Evolutionary conservation across 139 green algal genomes (phyloP).

Genomic region (Eudorina sp.): DNA sequence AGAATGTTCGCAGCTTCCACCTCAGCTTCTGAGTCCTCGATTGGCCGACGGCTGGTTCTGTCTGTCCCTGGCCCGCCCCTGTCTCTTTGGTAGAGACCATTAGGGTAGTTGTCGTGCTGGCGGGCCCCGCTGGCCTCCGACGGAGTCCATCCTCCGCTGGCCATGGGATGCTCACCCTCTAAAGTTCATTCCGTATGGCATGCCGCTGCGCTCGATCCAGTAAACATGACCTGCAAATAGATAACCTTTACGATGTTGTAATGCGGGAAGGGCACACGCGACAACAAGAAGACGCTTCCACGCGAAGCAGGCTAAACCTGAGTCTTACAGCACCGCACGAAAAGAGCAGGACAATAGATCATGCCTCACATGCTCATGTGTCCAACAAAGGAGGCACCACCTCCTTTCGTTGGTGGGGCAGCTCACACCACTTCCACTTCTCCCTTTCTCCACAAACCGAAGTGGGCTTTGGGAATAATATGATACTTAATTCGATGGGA

Average conservation of each 20-base stretch:
- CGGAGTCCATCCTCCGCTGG: constrained; percentile 19
- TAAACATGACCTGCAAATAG: not conserved
- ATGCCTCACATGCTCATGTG: too few relatives aligned
- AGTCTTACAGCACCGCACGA: too few relatives aligned
- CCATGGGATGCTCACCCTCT: not conserved
- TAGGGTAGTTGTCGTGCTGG: not conserved
- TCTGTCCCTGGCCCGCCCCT: not conserved
- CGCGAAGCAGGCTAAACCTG: too few relatives aligned
- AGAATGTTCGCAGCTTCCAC: constrained; percentile 33
- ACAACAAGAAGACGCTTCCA: not conserved
- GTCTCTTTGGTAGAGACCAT: not conserved
- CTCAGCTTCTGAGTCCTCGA: constrained; percentile 2
- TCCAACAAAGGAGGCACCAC: too few relatives aligned
- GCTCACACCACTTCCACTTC: too few relatives aligned
- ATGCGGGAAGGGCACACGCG: not conserved
- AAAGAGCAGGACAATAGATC: too few relatives aligned
- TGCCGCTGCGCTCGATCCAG: not conserved
- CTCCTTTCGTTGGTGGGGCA: too few relatives aligned
- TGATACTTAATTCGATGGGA: too few relatives aligned
- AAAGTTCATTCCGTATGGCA: not conserved
- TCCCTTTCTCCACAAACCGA: too few relatives aligned
- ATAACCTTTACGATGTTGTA: not conserved
- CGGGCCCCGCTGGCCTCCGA: constrained; percentile 16
- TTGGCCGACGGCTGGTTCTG: constrained; percentile 2
- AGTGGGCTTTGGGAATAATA: too few relatives aligned